Percentiles rank a stretch among this genome's conserved stretches.
These are phyloP conservation scores for Aspergillus brunneoviolaceus DNA, from an alignment of 2,329 filamentous ascomycete species.

Conservation along the genomic window DNA sequence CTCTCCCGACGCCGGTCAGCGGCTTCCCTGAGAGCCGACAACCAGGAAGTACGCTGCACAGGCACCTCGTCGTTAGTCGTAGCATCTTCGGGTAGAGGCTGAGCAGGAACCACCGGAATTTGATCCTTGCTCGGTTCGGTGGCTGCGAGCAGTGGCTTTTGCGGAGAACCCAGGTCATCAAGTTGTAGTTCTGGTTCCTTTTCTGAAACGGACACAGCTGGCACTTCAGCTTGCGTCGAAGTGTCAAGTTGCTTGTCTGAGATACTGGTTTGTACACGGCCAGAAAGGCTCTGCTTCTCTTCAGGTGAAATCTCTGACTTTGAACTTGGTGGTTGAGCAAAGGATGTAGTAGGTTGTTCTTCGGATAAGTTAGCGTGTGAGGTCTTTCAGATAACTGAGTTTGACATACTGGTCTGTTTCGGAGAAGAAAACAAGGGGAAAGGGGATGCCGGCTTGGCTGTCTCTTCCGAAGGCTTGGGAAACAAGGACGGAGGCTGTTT, in stretches of 20 bases:
- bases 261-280: background rate
- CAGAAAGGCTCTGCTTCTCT: background rate
- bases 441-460: background rate
- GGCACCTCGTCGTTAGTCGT: conserved; percentile 3
- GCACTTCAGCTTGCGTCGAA: background rate
- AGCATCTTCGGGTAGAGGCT: background rate
- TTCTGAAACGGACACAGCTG: background rate
- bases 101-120: background rate
- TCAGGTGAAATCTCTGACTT: background rate
- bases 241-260: background rate
- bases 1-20: conserved; percentile 26
- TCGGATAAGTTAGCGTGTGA: background rate
- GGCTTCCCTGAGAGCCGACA: conserved; percentile 22
- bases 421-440: background rate
- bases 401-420: background rate
- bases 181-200: background rate
- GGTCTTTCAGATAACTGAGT: background rate
- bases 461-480: background rate
- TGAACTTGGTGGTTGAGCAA: background rate
- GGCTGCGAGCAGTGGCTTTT: background rate
- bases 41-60: conserved; percentile 18
- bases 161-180: background rate
- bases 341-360: background rate
- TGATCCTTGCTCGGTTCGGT: background rate
- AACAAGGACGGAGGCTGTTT: background rate